Conservation (phyloP, 495 filamentous ascomycete species). For the Penicillium tannophilum region DNA sequence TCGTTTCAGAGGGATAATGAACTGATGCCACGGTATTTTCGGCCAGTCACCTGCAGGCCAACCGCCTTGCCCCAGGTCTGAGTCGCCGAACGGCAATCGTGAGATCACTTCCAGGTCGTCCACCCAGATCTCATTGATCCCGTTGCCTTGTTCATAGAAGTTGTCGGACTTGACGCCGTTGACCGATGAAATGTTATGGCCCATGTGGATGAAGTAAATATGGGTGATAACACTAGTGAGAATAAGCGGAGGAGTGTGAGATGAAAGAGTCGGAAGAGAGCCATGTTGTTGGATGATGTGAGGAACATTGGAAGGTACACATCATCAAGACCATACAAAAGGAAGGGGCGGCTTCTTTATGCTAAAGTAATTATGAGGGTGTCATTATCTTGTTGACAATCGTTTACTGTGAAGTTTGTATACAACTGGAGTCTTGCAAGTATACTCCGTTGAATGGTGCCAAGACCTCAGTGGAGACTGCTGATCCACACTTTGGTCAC, state of each 20-base stretch:
- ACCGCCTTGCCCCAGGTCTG: slow-evolving; percentile 37
- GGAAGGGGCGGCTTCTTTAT: not conserved
- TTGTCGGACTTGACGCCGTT: slow-evolving; percentile 36
- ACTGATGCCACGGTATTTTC: slow-evolving; percentile 47
- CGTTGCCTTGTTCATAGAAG: slow-evolving; percentile 39
- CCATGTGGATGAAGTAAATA: slow-evolving; percentile 24
- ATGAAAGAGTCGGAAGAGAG: not conserved
- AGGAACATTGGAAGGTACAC: not conserved
- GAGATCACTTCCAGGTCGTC: slow-evolving; percentile 39
- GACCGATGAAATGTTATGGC: slow-evolving; percentile 37
- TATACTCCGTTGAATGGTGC: not conserved
- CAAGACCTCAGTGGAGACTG: slow-evolving; percentile 4
- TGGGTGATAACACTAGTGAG: not conserved
- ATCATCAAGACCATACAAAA: not conserved
- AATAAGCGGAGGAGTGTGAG: not conserved
- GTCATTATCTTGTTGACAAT: not conserved
- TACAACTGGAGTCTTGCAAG: not conserved
- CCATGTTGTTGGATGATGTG: not conserved
- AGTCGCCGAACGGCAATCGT: slow-evolving; percentile 41
- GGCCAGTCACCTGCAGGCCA: slow-evolving; percentile 35
- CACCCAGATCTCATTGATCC: slow-evolving; percentile 44
- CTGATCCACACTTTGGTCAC: slow-evolving; percentile 1
- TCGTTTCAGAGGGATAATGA: slow-evolving; percentile 43
- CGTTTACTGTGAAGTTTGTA: not conserved
- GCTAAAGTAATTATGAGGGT: not conserved